Evolutionary conservation across 345 rosid species (phyloP), one percentile per base, ranked within the genome.

Genomic region (Alliaria petiolata): DNA sequence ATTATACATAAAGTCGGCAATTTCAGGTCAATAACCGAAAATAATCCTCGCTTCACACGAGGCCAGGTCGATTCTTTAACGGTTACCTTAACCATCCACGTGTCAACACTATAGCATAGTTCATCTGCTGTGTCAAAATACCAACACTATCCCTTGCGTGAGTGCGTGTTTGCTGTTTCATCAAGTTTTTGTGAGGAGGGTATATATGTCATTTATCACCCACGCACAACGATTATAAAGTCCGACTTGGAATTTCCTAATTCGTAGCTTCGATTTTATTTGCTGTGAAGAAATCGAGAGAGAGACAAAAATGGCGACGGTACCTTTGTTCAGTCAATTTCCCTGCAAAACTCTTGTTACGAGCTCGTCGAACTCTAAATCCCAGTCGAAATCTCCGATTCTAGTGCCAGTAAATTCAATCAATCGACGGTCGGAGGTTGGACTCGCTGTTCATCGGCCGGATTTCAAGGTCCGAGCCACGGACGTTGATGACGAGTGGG

Each of bases 281-380:
- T 36, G 11, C 33, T 59, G 52, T 31, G 46, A 30, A 40, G 44
- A 30, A 40, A 46, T 5, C 19, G 16, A 66, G 6, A 56, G 25
- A 70, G 4, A 17, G 0, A 39, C 9, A 52, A 57, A 30, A 69
- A 89, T 89, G 96, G 90, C 87, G 22, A 58, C 83, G 3, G 58
- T 87, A 44, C 77, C 76, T 51, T 82, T 81, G 49, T 70, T 79
- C 59, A 77, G n/a, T 33, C 87, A 76, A 66, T 71, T 84, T n/a
- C 80, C 90, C 0, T 78, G 87, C 82, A 81, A 71, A 73, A 61
- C 73, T 17, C 44, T 75, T 20, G 16, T 71, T 28, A 63, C 54
- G 10, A 65, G 26, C 22, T 69, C 73, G 13, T 43, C 56, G 0
- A 43, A 22, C 61, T 15, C 46, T 43, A 80, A 69, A 19, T 1